phyloP scores from a whole-genome alignment of 169 alveolate species.

The Eimeria acervulina region DNA sequence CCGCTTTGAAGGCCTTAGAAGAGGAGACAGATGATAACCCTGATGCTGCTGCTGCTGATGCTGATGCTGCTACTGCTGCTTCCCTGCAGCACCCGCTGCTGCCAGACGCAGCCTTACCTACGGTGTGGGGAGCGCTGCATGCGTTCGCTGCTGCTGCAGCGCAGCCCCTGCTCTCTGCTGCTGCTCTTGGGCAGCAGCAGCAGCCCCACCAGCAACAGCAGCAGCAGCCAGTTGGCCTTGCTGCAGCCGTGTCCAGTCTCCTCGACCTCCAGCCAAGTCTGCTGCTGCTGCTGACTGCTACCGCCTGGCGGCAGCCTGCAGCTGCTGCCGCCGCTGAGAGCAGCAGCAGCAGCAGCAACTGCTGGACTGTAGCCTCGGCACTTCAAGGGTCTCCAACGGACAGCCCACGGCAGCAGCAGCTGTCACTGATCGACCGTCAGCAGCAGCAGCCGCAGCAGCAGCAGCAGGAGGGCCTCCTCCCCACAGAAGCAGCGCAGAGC shows the following conservation, averaged over 20 bases:
- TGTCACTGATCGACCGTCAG: not conserved
- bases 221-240: constrained; percentile 4
- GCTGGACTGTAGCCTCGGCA: not conserved
- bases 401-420: not conserved
- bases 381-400: not conserved
- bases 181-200: constrained; percentile 61
- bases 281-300: constrained; percentile 66
- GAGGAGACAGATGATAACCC: not conserved
- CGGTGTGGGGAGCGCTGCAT: constrained; percentile 62
- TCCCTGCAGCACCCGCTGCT: constrained; percentile 25
- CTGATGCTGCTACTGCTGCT: too few relatives aligned
- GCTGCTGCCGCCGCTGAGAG: not conserved
- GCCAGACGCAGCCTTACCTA: constrained; percentile 47
- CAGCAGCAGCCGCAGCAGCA: not conserved
- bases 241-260: not conserved
- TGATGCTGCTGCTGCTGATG: too few relatives aligned
- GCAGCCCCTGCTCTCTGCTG: constrained; percentile 17
- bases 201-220: constrained; percentile 68
- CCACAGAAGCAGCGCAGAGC: constrained; percentile 8
- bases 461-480: not conserved
- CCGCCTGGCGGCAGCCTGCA: constrained; percentile 55
- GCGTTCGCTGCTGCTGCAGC: constrained; percentile 76
- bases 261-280: constrained; percentile 57
- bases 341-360: constrained; percentile 43
- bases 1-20: not conserved